phyloP scores from a whole-genome alignment of 805 yeast genomes.

The Metschnikowia orientalis region DNA sequence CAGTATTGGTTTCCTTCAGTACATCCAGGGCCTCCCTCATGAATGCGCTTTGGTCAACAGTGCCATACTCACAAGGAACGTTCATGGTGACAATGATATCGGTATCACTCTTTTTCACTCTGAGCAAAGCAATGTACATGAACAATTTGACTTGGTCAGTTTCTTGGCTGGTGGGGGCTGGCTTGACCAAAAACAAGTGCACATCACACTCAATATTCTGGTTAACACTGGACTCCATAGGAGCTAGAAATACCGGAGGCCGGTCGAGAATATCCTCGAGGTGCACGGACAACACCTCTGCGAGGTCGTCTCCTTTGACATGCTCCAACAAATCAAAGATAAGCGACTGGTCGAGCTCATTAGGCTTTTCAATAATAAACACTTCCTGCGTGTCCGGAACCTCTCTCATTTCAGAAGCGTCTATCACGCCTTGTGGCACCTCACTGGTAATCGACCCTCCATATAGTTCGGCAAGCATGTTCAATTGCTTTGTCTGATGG shows the following conservation, averaged over 20 bases:
- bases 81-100: constrained; percentile 62
- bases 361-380: constrained; percentile 47
- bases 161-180: constrained; percentile 15
- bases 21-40: constrained; percentile 9
- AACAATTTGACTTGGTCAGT: constrained; percentile 26
- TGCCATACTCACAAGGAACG: constrained; percentile 37
- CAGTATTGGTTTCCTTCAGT: constrained; percentile 2
- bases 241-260: constrained; percentile 18
- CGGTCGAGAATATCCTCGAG: constrained; percentile 48
- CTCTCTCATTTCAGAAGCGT: constrained; percentile 74
- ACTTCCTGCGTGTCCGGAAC: constrained; percentile 96
- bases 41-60: constrained; percentile 10
- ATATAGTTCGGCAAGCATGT: constrained; percentile 14
- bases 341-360: constrained; percentile 44
- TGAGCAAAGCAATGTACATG: constrained; percentile 52
- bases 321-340: constrained; percentile 63
- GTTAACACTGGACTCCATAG: constrained; percentile 14
- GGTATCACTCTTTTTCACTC: constrained; percentile 48
- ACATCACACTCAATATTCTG: constrained; percentile 10
- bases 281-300: constrained; percentile 49
- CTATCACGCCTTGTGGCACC: constrained; percentile 60
- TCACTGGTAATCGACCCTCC: constrained; percentile 76
- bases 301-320: constrained; percentile 34
- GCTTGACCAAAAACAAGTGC: constrained; percentile 17
- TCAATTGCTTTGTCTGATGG: too few species aligned